Evolutionary conservation across 2,329 filamentous ascomycete species (phyloP), one percentile per base, ranked within the genome.

Genomic region (Nemania serpens): DNA sequence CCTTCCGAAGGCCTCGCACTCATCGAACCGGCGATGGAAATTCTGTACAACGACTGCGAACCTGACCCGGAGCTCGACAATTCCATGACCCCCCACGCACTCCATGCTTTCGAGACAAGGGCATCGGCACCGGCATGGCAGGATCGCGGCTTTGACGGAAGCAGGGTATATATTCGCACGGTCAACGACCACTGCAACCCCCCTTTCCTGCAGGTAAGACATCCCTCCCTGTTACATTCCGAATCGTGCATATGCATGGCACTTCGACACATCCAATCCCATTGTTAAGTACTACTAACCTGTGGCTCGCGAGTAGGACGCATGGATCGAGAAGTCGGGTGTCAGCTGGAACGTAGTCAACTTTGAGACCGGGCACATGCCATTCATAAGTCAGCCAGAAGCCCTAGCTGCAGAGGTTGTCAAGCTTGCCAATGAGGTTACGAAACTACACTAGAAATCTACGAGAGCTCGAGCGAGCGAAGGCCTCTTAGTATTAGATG

Each of bases 291-390:
- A n/a, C n/a, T n/a, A 39, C n/a, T 55, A 15, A 48, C 11, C 2
- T 49, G 2, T 42, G 3, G 1, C 7, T 25, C 13, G 20, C 5
- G 9, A 17, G 1, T 25, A 59, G 45, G 63, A 72, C 25, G 9
- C 39, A 5, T 72, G 68, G 68, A 29, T 69, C 1, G 60, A 69
- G 42, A 71, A 67, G 46, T 63, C 67, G 3, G 49, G 54, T 6
- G 69, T 71, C 6, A 15, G 64, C 17, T 72, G 70, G 70, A 58
- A 71, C 15, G 61, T 72, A 2, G 54, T 68, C 2, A 60, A 71
- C 33, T 66, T 71, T 36, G 53, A 69, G 11, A 51, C 66, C 1
- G 70, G 69, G 1, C 69, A 71, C 20, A 69, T 71, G 65, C 69
- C 69, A 4, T 71, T 72, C 20, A 47, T 69, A 17, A 72, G 69